Conservation (phyloP, 345 rosid species). For the Isatis tinctoria region DNA sequence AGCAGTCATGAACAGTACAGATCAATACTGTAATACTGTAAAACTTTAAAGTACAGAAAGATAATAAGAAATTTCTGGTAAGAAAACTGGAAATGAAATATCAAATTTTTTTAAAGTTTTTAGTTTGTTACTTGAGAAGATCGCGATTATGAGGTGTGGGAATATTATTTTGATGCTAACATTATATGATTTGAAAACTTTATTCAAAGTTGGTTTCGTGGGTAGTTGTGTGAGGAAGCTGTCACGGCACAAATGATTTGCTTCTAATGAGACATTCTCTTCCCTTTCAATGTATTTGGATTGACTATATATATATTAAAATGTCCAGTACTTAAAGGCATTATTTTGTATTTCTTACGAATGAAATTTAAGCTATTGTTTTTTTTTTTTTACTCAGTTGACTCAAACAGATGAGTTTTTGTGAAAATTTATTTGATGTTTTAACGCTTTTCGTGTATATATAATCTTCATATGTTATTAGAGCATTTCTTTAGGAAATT, state of each 20-base stretch:
- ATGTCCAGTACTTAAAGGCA: background rate
- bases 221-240: conserved; percentile 15
- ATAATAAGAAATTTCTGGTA: too few relatives aligned
- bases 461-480: too few relatives aligned
- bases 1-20: background rate
- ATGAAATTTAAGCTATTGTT: background rate
- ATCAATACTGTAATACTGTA: too few relatives aligned
- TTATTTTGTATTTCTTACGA: background rate
- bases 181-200: background rate
- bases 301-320: background rate
- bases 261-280: background rate
- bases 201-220: conserved; percentile 8
- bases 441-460: too few relatives aligned
- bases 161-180: conserved; percentile 14
- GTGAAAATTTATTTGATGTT: background rate
- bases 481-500: too few relatives aligned
- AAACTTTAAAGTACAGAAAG: too few relatives aligned
- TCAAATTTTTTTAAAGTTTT: too few relatives aligned
- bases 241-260: conserved; percentile 16
- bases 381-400: background rate
- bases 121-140: background rate
- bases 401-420: background rate
- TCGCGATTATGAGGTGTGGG: background rate
- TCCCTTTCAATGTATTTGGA: background rate
- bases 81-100: background rate